Evolutionary conservation across 306 rosid genomes (phyloP), one percentile per base, ranked within the genome.

Genomic region (Trichosanthes cucumerina): DNA sequence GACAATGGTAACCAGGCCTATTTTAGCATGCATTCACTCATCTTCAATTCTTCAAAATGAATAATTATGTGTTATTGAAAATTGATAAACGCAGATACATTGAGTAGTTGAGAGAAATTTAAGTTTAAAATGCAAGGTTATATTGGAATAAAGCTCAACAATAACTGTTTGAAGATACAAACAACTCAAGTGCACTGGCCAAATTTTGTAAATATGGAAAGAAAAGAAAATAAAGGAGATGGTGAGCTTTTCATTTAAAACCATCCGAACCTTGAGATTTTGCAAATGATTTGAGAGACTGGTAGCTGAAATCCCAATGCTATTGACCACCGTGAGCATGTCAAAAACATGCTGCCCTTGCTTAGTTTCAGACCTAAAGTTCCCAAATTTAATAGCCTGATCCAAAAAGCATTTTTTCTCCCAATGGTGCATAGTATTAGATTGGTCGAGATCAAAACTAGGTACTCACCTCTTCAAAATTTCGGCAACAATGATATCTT

Each of bases 291-390:
- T 87, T 72, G 90, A 86, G 68, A 95, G 64, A 63, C 86, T 87
- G 44, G 83, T 79, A 39, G 95, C 81, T 60, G 95, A 83, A 85
- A 92, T 79, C 83, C 96, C 89, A 72, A 84, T 81, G 90, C 87
- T 86, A 72, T 92, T 95, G 31, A 86, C 97, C 86, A 89, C 89
- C 33, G 92, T 75, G 54, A 95, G 90, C 80, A 92, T 79, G 86
- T 89, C 93, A 86, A 91, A 95, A 78, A 83, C 81, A 83, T 88
- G 85, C 79, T 86, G 93, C 80, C 98, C 97, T 76, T 89, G 91
- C 89, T 86, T 95, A 77, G 78, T 87, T 77, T 95, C 98, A 85
- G 92, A 92, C 81, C 98, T 95, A 93, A 85, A 87, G 68, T 81
- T 41, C 53, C 81, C 79, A 44, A 4, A 79, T 63, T 39, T 53